Percentiles rank a stretch among this genome's conserved stretches.
Evolutionary conservation across 1,284 basidiomycete genomes (phyloP).

Genomic region (Irpex sp.): DNA sequence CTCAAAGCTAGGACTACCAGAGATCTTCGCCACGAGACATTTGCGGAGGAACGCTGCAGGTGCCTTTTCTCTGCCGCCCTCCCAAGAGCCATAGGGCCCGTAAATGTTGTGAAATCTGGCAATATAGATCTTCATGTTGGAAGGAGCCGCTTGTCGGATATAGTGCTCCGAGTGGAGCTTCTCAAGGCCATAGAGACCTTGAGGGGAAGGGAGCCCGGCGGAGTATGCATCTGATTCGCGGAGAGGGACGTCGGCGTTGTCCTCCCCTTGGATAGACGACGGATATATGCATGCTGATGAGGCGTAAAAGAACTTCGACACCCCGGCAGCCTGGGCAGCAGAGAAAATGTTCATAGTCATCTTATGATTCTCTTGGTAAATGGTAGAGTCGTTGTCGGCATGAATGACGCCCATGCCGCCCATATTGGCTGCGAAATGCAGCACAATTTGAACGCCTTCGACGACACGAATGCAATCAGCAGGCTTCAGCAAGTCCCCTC

Average conservation of each 20-base stretch:
- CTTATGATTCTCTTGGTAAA: conserved; percentile 45
- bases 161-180: conserved; percentile 51
- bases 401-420: conserved; percentile 63
- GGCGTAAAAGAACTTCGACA: conserved; percentile 47
- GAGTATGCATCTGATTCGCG: conserved; percentile 42
- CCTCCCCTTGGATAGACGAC: conserved; percentile 34
- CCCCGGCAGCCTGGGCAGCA: conserved; percentile 35
- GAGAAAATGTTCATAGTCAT: conserved; percentile 47
- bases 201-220: conserved; percentile 35
- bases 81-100: conserved; percentile 51
- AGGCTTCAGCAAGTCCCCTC: conserved; percentile 45
- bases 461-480: conserved; percentile 36
- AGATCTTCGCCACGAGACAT: conserved; percentile 34
- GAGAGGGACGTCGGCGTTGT: conserved; percentile 37
- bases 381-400: conserved; percentile 40
- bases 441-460: conserved; percentile 36
- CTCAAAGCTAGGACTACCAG: conserved; percentile 31
- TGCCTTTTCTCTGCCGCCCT: conserved; percentile 52
- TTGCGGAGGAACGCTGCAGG: conserved; percentile 57
- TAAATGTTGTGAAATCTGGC: conserved; percentile 60
- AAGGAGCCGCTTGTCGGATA: conserved; percentile 27
- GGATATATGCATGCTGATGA: conserved; percentile 62
- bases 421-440: conserved; percentile 60
- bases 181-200: conserved; percentile 58
- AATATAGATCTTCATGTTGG: conserved; percentile 39